Conservation (phyloP, 2,329 filamentous ascomycete species). For the Nigrospora sphaerica region DNA sequence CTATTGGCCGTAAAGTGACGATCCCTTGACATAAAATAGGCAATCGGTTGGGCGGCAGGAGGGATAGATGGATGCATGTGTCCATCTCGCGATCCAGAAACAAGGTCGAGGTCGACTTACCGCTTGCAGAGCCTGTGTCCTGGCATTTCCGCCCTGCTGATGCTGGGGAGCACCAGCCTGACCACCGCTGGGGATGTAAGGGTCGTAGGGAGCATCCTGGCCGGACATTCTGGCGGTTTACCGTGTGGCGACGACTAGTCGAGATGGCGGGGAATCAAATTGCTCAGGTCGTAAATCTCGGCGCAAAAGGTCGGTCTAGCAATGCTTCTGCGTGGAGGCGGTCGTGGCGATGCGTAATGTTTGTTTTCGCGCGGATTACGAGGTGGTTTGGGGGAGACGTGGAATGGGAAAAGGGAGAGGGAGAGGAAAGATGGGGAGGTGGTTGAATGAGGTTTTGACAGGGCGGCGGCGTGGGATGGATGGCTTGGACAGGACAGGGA, state of each 20-base stretch:
- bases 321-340: background rate
- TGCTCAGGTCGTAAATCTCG: background rate
- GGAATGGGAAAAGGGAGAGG: background rate
- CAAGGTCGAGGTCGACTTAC: conserved; percentile 46
- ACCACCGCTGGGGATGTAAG: conserved; percentile 70
- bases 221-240: conserved; percentile 35
- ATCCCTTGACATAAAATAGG: too few species aligned
- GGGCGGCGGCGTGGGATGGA: too few species aligned
- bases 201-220: conserved; percentile 68
- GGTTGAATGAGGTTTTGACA: background rate
- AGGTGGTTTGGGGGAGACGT: background rate
- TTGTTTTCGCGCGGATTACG: background rate
- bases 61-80: too few species aligned
- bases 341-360: too few species aligned
- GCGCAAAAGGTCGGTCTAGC: background rate
- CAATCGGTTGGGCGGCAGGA: too few species aligned
- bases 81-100: conserved; percentile 11
- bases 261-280: background rate
- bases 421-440: background rate
- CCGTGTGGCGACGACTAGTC: background rate
- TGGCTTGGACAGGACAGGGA: too few species aligned
- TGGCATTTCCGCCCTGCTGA: conserved; percentile 39
- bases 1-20: too few species aligned
- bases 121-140: conserved; percentile 68
- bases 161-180: conserved; percentile 31